Base-by-base conservation (phyloP, 208 protist genomes). In the Blechomonas ayalai region DNA sequence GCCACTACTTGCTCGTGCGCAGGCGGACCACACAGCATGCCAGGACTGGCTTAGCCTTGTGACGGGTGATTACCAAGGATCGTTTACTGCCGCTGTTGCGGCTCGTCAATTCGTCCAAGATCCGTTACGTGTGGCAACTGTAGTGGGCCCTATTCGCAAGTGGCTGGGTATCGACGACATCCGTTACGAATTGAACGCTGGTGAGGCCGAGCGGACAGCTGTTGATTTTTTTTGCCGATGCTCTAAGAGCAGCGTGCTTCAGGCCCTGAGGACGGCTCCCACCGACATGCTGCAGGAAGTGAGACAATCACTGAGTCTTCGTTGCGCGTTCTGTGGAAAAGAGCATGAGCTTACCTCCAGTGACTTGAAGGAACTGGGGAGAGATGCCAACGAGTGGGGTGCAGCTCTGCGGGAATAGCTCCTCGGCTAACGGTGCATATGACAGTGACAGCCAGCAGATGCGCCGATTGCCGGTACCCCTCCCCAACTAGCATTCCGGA, bases 151-250 rank as follows among this genome's bases (percentile, higher is more conserved):
- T 2, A 29, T 86, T 19, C 74, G 83, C 12, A 32, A 25, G 9
- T 10, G 53, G 22, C 25, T 86, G 3, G 59, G 59, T 16, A 35
- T 82, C 9, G 35, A 43, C 20, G 52, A 70, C 15, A 15, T 67
- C 5, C 13, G 28, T 8, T 23, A 82, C 5, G 33, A 38, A 0
- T 57, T 87, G 7, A 66, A 71, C 12, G 48, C 46, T 6, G 33
- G 49, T 7, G 59, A 59, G 18, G 32, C 64, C 12, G 47, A 47
- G 44, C 78, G 83, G 20, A 78, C 74, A 19, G 60, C 64, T 23
- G 25, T 92, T 1, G 78, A 92, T 48, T 92, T 84, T 46, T 85
- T 86, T 58, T 92, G 83, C 43, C 75, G 83, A 15, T 92, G 83
- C 59, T 73, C 55, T 12, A 81, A 75, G 37, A 26, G 26, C 5